A percentile compares a stretch with the other conserved stretches of the same genome.
Conservation (phyloP, 73 alveolate species). For the Blepharisma japonicum region DNA sequence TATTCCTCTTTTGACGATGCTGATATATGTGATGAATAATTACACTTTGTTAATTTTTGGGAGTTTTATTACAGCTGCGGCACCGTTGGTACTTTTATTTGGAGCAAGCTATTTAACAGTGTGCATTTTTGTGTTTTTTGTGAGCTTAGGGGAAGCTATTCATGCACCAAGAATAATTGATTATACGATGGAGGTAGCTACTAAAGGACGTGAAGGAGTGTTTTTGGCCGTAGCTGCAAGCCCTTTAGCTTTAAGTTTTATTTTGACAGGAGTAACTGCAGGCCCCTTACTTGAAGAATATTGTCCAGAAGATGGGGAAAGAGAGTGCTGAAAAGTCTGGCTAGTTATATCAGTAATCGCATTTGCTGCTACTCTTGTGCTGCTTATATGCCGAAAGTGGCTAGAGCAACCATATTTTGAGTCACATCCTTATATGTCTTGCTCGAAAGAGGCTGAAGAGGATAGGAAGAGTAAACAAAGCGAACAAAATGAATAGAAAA, state of each 20-base stretch:
- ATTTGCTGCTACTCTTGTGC: no score
- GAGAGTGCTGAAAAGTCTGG: neutral
- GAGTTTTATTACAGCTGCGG: neutral
- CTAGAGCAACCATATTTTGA: neutral
- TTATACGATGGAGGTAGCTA: constrained; percentile 18
- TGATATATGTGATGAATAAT: neutral
- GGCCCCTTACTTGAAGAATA: constrained; percentile 1
- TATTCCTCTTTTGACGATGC: constrained; percentile 1
- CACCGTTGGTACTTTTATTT: neutral
- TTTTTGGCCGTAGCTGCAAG: neutral
- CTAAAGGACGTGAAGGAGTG: constrained; percentile 18
- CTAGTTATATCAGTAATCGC: neutral
- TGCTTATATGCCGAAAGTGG: neutral
- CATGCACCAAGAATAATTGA: constrained; percentile 19
- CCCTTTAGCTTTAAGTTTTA: neutral
- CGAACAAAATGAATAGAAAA: no score
- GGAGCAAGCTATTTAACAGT: neutral
- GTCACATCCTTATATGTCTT: constrained; percentile 1
- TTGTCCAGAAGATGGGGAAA: neutral
- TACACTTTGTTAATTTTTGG: neutral
- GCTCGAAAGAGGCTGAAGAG: neutral
- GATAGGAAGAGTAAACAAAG: neutral
- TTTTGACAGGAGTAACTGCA: neutral
- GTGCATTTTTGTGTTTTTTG: neutral
- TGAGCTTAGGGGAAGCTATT: constrained; percentile 19